Percentiles rank a stretch among this genome's conserved stretches.
Conservation (phyloP, 345 rosid genomes). For the Eucalyptus shirleyi region DNA sequence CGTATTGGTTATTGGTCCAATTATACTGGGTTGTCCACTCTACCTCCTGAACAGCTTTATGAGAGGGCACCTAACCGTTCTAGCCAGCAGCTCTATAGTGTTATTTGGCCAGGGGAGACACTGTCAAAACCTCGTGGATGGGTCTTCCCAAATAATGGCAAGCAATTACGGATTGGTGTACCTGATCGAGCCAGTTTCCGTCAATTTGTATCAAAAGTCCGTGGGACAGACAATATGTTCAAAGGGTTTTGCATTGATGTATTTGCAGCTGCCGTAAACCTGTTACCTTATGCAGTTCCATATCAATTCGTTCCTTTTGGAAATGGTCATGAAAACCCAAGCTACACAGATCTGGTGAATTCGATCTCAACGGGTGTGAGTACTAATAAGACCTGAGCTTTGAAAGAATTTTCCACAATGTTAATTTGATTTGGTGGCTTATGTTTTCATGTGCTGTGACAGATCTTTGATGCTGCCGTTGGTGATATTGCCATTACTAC, state of each 20-base stretch:
- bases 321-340: conserved; percentile 62
- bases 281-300: conserved; percentile 82
- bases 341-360: conserved; percentile 63
- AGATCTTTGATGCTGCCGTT: conserved; percentile 79
- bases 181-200: conserved; percentile 63
- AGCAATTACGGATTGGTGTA: conserved; percentile 68
- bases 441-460: not conserved
- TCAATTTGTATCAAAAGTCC: conserved; percentile 64
- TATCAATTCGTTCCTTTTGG: conserved; percentile 65
- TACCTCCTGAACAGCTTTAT: conserved; percentile 53
- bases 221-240: conserved; percentile 41
- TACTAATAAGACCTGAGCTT: not conserved
- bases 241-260: conserved; percentile 93
- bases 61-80: conserved; percentile 49
- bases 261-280: conserved; percentile 63
- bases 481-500: conserved; percentile 89
- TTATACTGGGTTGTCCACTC: conserved; percentile 68
- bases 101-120: conserved; percentile 97
- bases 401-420: not conserved
- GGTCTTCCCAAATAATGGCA: conserved; percentile 90
- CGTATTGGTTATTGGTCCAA: conserved; percentile 90
- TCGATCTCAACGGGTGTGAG: conserved; percentile 75
- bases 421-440: not conserved
- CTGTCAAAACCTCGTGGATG: conserved; percentile 73
- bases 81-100: conserved; percentile 40